A percentile compares a stretch with the other conserved stretches of the same genome.
Conservation (phyloP, 2,329 filamentous ascomycete species). For the Botrytis squamosa region DNA sequence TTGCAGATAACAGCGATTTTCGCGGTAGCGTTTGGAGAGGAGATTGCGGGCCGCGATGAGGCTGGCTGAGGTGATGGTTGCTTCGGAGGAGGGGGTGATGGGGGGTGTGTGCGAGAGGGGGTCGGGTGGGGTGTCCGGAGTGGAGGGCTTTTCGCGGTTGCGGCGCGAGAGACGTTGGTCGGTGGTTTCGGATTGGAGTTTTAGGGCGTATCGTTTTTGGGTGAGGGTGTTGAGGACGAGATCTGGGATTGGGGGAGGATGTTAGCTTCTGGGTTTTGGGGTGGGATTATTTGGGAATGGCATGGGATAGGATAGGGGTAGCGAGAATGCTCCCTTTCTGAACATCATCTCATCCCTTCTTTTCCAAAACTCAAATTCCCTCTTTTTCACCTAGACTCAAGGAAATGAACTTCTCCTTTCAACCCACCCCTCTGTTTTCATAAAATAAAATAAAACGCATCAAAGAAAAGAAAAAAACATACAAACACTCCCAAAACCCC, state of each 20-base stretch:
- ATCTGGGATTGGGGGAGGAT: not conserved
- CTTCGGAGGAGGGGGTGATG: not conserved
- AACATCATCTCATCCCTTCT: not conserved
- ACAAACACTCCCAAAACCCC: slow-evolving; percentile 7
- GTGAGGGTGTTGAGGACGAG: not conserved
- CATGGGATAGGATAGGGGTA: not conserved
- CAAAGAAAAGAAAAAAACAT: not conserved
- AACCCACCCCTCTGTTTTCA: no score
- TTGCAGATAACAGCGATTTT: not conserved
- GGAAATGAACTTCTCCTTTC: not conserved
- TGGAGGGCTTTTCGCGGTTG: not conserved
- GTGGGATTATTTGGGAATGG: not conserved
- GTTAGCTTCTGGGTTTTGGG: not conserved
- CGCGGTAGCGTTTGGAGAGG: not conserved
- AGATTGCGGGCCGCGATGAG: not conserved
- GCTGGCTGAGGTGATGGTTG: not conserved
- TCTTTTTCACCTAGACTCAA: fast-evolving
- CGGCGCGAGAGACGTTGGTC: not conserved
- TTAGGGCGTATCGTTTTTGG: not conserved
- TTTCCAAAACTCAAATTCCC: not conserved
- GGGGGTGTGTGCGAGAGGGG: not conserved
- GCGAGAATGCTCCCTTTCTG: not conserved
- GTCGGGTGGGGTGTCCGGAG: not conserved
- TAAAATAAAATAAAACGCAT: no score
- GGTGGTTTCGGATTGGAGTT: not conserved